Evolutionary conservation across 75 land plant genomes (phyloP).

Genomic region (Picea sitchensis): DNA sequence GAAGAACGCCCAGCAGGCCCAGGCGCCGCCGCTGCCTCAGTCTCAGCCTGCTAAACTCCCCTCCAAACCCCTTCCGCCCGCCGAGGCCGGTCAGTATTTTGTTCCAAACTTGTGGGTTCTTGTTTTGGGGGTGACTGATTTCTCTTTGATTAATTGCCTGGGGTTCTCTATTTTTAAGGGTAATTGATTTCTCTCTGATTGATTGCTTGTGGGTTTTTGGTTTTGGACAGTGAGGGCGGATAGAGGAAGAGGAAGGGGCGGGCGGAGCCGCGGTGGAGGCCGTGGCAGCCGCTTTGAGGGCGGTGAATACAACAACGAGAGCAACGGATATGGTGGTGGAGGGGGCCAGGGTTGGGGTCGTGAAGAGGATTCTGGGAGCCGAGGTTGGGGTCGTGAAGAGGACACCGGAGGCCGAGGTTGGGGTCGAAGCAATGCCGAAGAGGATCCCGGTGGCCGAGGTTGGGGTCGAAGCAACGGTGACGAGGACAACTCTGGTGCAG

Average conservation of each 20-base stretch:
- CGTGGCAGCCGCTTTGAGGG: background rate
- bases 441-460: conserved; percentile 4
- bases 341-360: conserved; percentile 15
- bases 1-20: background rate
- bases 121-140: no score
- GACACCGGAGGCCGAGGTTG: conserved; percentile 16
- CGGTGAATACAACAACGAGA: no score
- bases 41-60: conserved; percentile 31
- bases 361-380: conserved; percentile 9
- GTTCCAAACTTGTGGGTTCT: no score
- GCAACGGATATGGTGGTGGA: background rate
- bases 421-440: background rate
- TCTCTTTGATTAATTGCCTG: no score
- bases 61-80: conserved; percentile 42
- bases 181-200: no score
- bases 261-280: conserved; percentile 2
- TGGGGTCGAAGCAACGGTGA: conserved; percentile 3
- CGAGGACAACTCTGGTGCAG: conserved; percentile 1
- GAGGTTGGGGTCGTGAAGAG: conserved; percentile 31
- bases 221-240: conserved; percentile 1
- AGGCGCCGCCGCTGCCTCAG: background rate
- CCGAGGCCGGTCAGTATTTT: conserved; percentile 39
- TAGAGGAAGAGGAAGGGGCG: conserved; percentile 16
- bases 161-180: no score
- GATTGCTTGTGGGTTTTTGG: background rate